These are phyloP conservation scores for Yarrowia sp. DNA, from an alignment of 805 yeast genomes.

Conservation along the genomic window DNA sequence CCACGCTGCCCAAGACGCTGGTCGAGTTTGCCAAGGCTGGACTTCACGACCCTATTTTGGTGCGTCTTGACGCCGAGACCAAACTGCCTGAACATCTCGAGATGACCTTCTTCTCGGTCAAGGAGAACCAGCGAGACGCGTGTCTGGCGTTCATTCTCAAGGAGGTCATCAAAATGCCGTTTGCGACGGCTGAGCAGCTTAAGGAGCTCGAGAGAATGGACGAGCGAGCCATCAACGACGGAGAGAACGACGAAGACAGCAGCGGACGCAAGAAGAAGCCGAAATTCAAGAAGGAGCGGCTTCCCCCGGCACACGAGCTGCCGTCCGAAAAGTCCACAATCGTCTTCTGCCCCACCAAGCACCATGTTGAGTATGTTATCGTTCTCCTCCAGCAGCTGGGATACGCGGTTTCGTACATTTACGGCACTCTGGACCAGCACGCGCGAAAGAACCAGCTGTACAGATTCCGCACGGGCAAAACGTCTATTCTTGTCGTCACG, in stretches of 20 bases:
- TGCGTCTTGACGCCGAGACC: constrained; percentile 87
- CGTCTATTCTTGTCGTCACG: constrained; percentile 89
- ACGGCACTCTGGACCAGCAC: constrained; percentile 91
- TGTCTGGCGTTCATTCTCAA: constrained; percentile 73
- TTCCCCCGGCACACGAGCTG: constrained; percentile 77
- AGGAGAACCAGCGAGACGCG: constrained; percentile 86
- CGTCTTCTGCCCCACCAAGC: constrained; percentile 93
- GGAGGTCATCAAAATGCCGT: constrained; percentile 79
- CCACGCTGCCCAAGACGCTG: constrained; percentile 86
- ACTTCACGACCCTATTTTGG: constrained; percentile 83
- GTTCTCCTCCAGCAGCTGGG: constrained; percentile 71
- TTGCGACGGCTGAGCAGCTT: constrained; percentile 68
- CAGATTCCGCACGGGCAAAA: constrained; percentile 79
- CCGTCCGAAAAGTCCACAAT: constrained; percentile 88
- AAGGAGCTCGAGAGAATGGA: constrained; percentile 45
- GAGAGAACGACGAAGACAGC: constrained; percentile 37
- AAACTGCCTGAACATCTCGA: constrained; percentile 88
- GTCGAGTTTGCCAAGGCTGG: constrained; percentile 99
- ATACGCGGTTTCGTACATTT: constrained; percentile 82
- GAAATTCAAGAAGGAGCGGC: constrained; percentile 50
- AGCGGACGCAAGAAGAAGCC: constrained; percentile 36
- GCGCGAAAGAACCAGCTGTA: constrained; percentile 88
- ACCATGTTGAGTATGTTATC: constrained; percentile 91
- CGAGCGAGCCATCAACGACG: constrained; percentile 38
- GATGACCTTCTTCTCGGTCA: constrained; percentile 80